Evolutionary conservation across 202 grass and related monocot species (phyloP).

Genomic region (Carex arenaria): DNA sequence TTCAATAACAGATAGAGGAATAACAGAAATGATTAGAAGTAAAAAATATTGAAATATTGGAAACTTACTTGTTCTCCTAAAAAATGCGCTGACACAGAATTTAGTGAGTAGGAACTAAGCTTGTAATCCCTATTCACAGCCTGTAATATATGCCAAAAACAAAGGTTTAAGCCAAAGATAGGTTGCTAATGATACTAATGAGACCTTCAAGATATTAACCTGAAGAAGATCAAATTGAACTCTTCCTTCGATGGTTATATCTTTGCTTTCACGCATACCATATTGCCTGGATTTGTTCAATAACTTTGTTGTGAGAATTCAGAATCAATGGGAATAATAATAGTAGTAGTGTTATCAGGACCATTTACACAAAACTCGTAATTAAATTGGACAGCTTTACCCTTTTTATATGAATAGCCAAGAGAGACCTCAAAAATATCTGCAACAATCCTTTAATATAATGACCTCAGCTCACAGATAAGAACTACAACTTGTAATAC

Average conservation of each 20-base stretch:
- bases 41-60: background rate
- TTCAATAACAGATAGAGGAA: slow-evolving; percentile 10
- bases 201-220: slow-evolving; percentile 45
- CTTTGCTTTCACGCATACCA: slow-evolving; percentile 96
- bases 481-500: background rate
- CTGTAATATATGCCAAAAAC: slow-evolving; percentile 40
- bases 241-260: slow-evolving; percentile 93
- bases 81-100: slow-evolving; percentile 97
- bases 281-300: slow-evolving; percentile 65
- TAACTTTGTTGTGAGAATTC: slow-evolving; percentile 2
- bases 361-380: background rate
- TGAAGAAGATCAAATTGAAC: slow-evolving; percentile 98
- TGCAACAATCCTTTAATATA: background rate
- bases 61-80: slow-evolving; percentile 88
- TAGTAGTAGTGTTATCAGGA: slow-evolving; percentile 3
- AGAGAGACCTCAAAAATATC: background rate
- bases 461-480: background rate
- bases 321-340: background rate
- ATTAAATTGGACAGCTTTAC: background rate
- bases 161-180: slow-evolving; percentile 27
- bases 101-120: slow-evolving; percentile 97
- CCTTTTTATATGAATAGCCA: background rate
- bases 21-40: background rate
- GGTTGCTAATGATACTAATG: slow-evolving; percentile 9
- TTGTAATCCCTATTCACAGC: slow-evolving; percentile 98